Percentiles rank a stretch among this genome's conserved stretches.
These are phyloP conservation scores for Danielia oregonensis DNA, from an alignment of 805 yeast genomes.

Conservation along the genomic window DNA sequence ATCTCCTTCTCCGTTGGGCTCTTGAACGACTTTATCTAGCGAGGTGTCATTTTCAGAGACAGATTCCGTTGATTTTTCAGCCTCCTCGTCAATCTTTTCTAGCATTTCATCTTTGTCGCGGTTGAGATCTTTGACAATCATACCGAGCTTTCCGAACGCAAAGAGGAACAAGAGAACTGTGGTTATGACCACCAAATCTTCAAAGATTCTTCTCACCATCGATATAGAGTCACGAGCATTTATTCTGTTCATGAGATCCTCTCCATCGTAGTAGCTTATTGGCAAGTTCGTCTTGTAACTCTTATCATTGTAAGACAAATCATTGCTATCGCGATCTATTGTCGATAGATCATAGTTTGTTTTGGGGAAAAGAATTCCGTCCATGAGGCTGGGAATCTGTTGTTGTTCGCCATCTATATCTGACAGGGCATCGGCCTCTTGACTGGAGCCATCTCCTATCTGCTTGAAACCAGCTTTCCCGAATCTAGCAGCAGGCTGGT, in stretches of 20 bases:
- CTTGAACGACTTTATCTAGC: not conserved
- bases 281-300: slow-evolving; percentile 6
- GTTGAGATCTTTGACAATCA: slow-evolving; percentile 4
- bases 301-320: slow-evolving; percentile 4
- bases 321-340: slow-evolving; percentile 4
- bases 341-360: slow-evolving; percentile 4
- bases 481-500: slow-evolving; percentile 35
- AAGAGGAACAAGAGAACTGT: slow-evolving; percentile 33
- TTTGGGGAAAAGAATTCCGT: slow-evolving; percentile 34
- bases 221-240: slow-evolving; percentile 6
- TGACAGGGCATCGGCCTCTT: not conserved
- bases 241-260: not conserved
- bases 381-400: slow-evolving; percentile 28
- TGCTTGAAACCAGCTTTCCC: slow-evolving; percentile 13
- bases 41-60: not conserved
- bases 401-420: not conserved
- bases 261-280: slow-evolving; percentile 3
- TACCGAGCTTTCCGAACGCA: slow-evolving; percentile 24
- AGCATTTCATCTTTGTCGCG: not conserved
- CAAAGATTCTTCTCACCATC: slow-evolving; percentile 35
- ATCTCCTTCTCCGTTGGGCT: not conserved
- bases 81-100: slow-evolving; percentile 1
- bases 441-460: slow-evolving; percentile 20
- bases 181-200: slow-evolving; percentile 47
- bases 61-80: not conserved